These are phyloP conservation scores for Astrocystis sublimbata DNA, from an alignment of 495 filamentous ascomycete species.

Conservation along the genomic window DNA sequence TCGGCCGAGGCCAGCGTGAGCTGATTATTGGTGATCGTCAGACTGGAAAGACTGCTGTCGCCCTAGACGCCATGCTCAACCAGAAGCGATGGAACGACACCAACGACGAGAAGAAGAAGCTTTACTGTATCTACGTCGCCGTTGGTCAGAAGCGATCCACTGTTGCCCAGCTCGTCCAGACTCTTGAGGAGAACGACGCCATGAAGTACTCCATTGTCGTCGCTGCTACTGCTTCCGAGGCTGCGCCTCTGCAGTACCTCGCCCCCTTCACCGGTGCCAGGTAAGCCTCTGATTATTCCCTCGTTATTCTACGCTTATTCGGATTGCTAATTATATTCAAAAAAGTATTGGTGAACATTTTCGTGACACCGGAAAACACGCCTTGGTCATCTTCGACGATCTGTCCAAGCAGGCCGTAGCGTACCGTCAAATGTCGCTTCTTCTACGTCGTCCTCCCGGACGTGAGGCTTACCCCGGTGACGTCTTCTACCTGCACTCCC, in stretches of 20 bases:
- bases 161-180: constrained; percentile 98
- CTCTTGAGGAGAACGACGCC: constrained; percentile 98
- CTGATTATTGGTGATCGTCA: constrained; percentile 99
- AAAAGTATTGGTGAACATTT: constrained; percentile 81
- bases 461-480: constrained; percentile 99
- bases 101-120: constrained; percentile 92
- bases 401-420: constrained; percentile 98
- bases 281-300: neutral
- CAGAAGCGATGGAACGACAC: constrained; percentile 96
- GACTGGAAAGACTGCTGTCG: constrained; percentile 99
- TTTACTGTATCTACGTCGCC: constrained; percentile 99
- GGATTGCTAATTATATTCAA: constrained; percentile 58
- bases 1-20: constrained; percentile 99
- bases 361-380: constrained; percentile 89
- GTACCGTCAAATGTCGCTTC: constrained; percentile 99
- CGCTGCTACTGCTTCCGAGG: constrained; percentile 97
- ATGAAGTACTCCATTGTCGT: constrained; percentile 98
- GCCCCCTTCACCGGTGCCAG: constrained; percentile 81
- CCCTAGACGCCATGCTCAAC: constrained; percentile 97
- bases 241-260: constrained; percentile 90
- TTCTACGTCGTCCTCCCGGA: constrained; percentile 97
- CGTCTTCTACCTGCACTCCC: constrained; percentile 99
- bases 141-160: constrained; percentile 99
- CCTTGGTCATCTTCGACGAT: constrained; percentile 94
- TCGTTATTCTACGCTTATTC: neutral